Evolutionary conservation across 495 filamentous ascomycete genomes (phyloP).

Genomic region (Lentithecium fluviatile): DNA sequence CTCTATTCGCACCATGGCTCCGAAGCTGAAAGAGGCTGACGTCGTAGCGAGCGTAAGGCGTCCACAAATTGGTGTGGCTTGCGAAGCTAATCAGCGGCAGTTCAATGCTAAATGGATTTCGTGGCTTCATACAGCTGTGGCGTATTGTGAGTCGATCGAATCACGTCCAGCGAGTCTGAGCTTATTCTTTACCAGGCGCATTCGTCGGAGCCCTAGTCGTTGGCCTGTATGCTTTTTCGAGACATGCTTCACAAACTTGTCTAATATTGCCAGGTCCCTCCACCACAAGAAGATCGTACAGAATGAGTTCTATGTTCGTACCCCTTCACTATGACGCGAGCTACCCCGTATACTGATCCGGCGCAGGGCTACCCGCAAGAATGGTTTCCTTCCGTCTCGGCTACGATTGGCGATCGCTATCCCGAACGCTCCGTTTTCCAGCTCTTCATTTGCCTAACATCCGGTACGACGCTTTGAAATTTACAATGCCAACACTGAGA

Average conservation of each 20-base stretch:
- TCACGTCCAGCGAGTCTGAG: background rate
- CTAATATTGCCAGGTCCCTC: slow-evolving; percentile 51
- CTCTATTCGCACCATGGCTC: slow-evolving; percentile 60
- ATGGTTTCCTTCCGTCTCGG: slow-evolving; percentile 98
- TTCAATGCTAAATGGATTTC: slow-evolving; percentile 91
- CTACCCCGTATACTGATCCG: slow-evolving; percentile 5
- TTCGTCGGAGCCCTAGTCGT: slow-evolving; percentile 89
- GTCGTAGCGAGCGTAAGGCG: slow-evolving; percentile 67
- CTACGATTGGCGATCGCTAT: slow-evolving; percentile 98
- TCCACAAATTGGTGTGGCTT: slow-evolving; percentile 32
- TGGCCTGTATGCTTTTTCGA: slow-evolving; percentile 55
- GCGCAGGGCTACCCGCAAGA: slow-evolving; percentile 82
- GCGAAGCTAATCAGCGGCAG: slow-evolving; percentile 42
- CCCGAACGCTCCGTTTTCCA: slow-evolving; percentile 96
- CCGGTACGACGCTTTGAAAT: slow-evolving; percentile 52
- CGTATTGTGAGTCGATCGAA: slow-evolving; percentile 59
- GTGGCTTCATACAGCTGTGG: slow-evolving; percentile 78
- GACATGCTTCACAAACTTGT: background rate
- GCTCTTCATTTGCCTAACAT: slow-evolving; percentile 94
- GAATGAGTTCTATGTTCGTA: slow-evolving; percentile 82
- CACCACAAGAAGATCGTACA: slow-evolving; percentile 97
- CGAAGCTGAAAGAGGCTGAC: slow-evolving; percentile 87
- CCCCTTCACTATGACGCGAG: background rate
- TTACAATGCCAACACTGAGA: slow-evolving; percentile 1
- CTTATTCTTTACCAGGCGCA: slow-evolving; percentile 55